phyloP scores from a whole-genome alignment of 345 rosid genomes.

The Streptanthus diversifolius region DNA sequence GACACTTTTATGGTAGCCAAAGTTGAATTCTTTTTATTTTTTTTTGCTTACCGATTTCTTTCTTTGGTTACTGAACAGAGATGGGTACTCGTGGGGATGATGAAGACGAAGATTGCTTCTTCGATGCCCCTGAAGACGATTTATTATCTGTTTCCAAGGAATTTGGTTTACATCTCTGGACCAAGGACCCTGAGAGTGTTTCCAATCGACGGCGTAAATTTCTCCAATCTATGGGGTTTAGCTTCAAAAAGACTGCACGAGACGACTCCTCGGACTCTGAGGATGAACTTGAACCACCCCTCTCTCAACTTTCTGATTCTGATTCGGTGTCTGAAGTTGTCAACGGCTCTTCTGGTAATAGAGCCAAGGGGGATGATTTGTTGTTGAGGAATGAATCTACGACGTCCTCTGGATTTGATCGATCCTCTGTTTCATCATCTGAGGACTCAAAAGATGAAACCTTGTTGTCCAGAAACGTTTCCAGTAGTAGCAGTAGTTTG shows the following conservation, averaged over 20 bases:
- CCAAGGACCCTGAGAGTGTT: constrained; percentile 38
- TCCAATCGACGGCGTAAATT: constrained; percentile 41
- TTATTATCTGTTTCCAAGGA: constrained; percentile 28
- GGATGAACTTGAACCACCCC: background rate
- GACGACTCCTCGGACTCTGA: background rate
- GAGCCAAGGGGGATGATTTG: constrained; percentile 35
- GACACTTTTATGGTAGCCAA: constrained; percentile 31
- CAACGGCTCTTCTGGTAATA: background rate
- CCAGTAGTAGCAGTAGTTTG: background rate
- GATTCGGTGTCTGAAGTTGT: background rate
- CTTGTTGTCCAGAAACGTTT: constrained; percentile 5
- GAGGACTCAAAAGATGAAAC: constrained; percentile 14
- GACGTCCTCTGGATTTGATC: constrained; percentile 37
- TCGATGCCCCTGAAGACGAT: constrained; percentile 56
- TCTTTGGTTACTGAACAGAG: constrained; percentile 32
- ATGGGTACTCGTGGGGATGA: constrained; percentile 37
- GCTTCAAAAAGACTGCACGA: constrained; percentile 15
- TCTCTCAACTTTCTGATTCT: background rate
- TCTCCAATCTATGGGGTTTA: constrained; percentile 40
- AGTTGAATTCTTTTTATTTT: constrained; percentile 4
- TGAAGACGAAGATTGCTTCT: constrained; percentile 59
- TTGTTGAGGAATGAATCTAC: constrained; percentile 37
- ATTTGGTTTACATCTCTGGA: constrained; percentile 38
- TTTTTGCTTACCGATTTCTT: background rate
- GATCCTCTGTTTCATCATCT: constrained; percentile 19